A percentile compares a stretch with the other conserved stretches of the same genome.
phyloP scores from a whole-genome alignment of 2,329 filamentous ascomycete genomes.

The Neofusicoccum sp. region DNA sequence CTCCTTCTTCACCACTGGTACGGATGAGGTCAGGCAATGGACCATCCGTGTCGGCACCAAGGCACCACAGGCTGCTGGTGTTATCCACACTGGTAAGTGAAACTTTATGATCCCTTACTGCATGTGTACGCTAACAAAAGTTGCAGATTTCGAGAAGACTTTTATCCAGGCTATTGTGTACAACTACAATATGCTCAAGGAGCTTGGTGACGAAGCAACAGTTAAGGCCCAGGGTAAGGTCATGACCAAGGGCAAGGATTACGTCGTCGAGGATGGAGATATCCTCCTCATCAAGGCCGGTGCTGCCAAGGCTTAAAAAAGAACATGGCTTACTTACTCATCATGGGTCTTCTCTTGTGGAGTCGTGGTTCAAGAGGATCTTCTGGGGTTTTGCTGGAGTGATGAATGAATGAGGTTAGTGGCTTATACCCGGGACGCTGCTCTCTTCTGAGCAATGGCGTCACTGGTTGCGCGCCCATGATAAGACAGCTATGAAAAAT shows the following conservation, averaged over 20 bases:
- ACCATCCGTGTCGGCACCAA: conserved; percentile 94
- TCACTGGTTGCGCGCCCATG: conserved; percentile 13
- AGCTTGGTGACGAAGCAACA: conserved; percentile 81
- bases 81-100: conserved; percentile 72
- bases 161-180: conserved; percentile 97
- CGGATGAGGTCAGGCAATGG: conserved; percentile 98
- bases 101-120: neutral
- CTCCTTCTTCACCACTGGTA: conserved; percentile 95
- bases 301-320: conserved; percentile 66
- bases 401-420: conserved; percentile 5
- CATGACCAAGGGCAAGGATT: conserved; percentile 98
- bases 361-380: conserved; percentile 11
- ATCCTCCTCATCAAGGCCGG: conserved; percentile 86
- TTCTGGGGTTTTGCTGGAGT: conserved; percentile 5
- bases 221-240: conserved; percentile 95
- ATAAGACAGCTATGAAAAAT: neutral
- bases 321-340: neutral
- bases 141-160: conserved; percentile 93
- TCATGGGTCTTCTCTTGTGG: neutral
- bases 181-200: conserved; percentile 78
- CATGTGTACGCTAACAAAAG: conserved; percentile 18
- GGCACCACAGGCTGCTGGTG: conserved; percentile 94
- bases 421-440: conserved; percentile 19
- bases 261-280: conserved; percentile 81
- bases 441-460: conserved; percentile 14